Evolutionary conservation across 2,329 filamentous ascomycete genomes (phyloP).

Genomic region (Xylaria sp.): DNA sequence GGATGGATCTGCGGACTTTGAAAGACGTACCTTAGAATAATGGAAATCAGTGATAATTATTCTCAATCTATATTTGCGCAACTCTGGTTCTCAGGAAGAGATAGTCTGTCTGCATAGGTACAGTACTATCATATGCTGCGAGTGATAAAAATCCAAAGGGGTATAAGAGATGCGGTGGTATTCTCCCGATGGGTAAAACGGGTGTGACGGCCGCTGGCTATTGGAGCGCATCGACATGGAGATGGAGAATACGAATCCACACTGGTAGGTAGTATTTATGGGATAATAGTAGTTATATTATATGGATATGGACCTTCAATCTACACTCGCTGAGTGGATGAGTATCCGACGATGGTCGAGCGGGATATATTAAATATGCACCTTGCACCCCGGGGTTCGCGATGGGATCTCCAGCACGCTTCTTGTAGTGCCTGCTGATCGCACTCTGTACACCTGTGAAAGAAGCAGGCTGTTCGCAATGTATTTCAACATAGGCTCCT

Average conservation of each 20-base stretch:
- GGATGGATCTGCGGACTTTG: too few species aligned
- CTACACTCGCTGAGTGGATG: background rate
- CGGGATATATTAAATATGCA: constrained; percentile 27
- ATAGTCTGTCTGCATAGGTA: too few species aligned
- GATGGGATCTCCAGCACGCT: background rate
- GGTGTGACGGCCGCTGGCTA: constrained; percentile 12
- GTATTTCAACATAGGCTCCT: constrained; percentile 21
- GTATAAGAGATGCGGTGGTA: background rate
- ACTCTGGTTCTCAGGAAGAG: too few species aligned
- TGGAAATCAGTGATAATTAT: too few species aligned
- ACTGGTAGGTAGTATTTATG: constrained; percentile 18
- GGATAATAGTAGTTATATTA: constrained; percentile 8
- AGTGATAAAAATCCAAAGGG: background rate
- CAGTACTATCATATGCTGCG: too few species aligned
- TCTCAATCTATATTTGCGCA: too few species aligned
- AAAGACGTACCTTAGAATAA: too few species aligned
- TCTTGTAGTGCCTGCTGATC: background rate
- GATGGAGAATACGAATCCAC: constrained; percentile 14
- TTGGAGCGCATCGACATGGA: constrained; percentile 33
- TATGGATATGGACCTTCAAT: background rate
- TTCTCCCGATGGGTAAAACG: constrained; percentile 28
- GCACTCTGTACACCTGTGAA: background rate
- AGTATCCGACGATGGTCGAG: constrained; percentile 1
- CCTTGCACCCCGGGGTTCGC: background rate
- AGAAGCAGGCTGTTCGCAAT: constrained; percentile 12